These are phyloP conservation scores for Whalleya microplaca DNA, from an alignment of 2,329 filamentous ascomycete species.

Conservation along the genomic window DNA sequence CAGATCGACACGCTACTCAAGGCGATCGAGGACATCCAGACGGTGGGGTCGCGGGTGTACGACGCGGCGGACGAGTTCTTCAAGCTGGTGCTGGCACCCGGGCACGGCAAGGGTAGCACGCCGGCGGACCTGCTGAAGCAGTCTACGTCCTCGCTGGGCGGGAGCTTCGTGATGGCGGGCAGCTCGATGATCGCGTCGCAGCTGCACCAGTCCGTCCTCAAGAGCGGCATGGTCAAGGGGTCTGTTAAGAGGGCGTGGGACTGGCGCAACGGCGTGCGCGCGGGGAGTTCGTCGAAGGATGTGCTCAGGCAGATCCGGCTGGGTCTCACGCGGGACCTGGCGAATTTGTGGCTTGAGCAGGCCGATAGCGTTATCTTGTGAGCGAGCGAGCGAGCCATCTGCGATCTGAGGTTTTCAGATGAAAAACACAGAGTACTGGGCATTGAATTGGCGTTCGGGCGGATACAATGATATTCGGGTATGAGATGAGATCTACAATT, in stretches of 20 bases:
- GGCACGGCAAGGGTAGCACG: conserved; percentile 65
- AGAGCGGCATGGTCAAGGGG: conserved; percentile 39
- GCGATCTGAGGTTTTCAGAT: background rate
- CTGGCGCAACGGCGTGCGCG: conserved; percentile 65
- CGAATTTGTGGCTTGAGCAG: conserved; percentile 69
- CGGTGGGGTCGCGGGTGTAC: conserved; percentile 73
- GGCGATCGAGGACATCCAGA: conserved; percentile 68
- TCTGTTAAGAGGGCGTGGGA: conserved; percentile 67
- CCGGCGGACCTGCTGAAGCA: conserved; percentile 70
- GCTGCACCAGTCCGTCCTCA: conserved; percentile 59
- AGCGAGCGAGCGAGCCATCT: background rate
- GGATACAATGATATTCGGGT: conserved; percentile 2
- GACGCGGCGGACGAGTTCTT: conserved; percentile 79
- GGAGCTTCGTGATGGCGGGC: conserved; percentile 71
- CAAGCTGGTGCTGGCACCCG: conserved; percentile 72
- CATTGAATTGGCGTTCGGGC: conserved; percentile 16
- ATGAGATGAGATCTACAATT: no score
- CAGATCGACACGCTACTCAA: conserved; percentile 72
- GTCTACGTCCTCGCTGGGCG: conserved; percentile 48
- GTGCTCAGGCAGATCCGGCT: conserved; percentile 74
- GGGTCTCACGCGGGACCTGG: conserved; percentile 75
- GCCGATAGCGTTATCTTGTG: conserved; percentile 59
- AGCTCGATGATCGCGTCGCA: conserved; percentile 71
- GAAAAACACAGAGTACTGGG: background rate
- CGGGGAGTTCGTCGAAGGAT: conserved; percentile 65